Percentiles rank a stretch among this genome's conserved stretches.
phyloP scores from a whole-genome alignment of 2,329 filamentous ascomycete genomes.

The Venturiaceae sp. region DNA sequence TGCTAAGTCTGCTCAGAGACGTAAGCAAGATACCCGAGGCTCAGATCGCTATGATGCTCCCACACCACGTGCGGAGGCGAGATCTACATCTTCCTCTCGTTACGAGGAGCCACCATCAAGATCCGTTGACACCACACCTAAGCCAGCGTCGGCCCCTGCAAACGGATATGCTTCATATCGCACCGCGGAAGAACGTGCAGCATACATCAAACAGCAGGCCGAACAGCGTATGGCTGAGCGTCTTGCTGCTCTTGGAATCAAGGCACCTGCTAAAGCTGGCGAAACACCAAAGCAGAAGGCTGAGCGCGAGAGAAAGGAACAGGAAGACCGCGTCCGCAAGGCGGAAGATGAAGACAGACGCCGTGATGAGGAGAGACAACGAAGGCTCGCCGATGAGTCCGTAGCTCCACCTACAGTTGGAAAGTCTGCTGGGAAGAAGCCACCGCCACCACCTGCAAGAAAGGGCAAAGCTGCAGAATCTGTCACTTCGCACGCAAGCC shows the following conservation, averaged over 20 bases:
- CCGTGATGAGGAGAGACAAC: conserved; percentile 78
- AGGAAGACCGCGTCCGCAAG: conserved; percentile 75
- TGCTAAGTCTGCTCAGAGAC: conserved; percentile 64
- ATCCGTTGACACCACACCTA: conserved; percentile 38
- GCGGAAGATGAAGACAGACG: conserved; percentile 91
- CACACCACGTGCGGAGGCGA: conserved; percentile 30
- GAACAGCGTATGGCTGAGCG: conserved; percentile 96
- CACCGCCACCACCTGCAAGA: conserved; percentile 62
- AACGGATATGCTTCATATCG: conserved; percentile 72
- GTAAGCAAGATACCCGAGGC: conserved; percentile 35
- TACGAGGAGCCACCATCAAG: conserved; percentile 41
- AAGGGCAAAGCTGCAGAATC: conserved; percentile 52
- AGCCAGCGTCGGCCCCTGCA: conserved; percentile 41
- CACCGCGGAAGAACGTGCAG: conserved; percentile 86
- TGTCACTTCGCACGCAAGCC: neutral
- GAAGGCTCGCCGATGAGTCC: conserved; percentile 71
- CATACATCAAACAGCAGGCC: conserved; percentile 94
- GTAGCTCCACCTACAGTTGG: conserved; percentile 46
- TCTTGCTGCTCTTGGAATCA: conserved; percentile 85
- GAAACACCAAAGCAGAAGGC: conserved; percentile 76
- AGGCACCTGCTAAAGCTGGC: conserved; percentile 63
- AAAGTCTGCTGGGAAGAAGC: conserved; percentile 32
- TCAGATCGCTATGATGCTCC: conserved; percentile 21
- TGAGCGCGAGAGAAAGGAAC: conserved; percentile 80
- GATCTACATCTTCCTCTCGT: conserved; percentile 18